phyloP scores from a whole-genome alignment of 129 eudicot genomes.

The Flaveria brownii region DNA sequence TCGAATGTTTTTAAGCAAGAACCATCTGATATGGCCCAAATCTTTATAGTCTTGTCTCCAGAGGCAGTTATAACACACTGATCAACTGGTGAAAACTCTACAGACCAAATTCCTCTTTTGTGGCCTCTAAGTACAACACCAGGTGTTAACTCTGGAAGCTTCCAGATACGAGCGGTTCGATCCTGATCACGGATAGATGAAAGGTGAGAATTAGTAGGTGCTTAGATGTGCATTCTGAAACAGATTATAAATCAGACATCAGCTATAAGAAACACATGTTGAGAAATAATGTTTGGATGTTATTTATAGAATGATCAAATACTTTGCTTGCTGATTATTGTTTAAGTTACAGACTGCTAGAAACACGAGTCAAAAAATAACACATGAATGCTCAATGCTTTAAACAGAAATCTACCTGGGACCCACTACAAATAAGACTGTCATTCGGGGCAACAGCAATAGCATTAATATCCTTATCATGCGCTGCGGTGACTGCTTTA shows the following conservation, averaged over 20 bases:
- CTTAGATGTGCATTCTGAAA: background rate
- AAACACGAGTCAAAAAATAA: too few relatives aligned
- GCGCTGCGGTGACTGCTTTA: conserved; percentile 80
- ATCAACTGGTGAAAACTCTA: conserved; percentile 95
- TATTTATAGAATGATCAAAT: background rate
- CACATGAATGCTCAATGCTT: background rate
- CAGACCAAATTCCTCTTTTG: conserved; percentile 97
- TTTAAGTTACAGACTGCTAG: too few relatives aligned
- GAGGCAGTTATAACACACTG: conserved; percentile 92
- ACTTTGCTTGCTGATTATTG: too few relatives aligned
- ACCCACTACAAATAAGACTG: conserved; percentile 86
- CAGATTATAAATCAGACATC: background rate
- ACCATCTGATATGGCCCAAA: conserved; percentile 94
- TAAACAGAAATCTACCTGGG: conserved; percentile 58
- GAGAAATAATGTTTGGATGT: background rate
- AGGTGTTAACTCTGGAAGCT: conserved; percentile 79
- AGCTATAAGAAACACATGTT: background rate
- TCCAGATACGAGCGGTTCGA: conserved; percentile 86
- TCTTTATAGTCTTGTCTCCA: conserved; percentile 85
- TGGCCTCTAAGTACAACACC: conserved; percentile 76
- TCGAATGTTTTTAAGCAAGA: conserved; percentile 91
- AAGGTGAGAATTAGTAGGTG: background rate
- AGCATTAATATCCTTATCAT: conserved; percentile 86
- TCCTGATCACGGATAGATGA: conserved; percentile 48
- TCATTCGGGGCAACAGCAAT: conserved; percentile 90